Percentiles rank a stretch among this genome's conserved stretches.
Evolutionary conservation across 768 basidiomycete genomes (phyloP).

Genomic region (Hygrophorus russula): DNA sequence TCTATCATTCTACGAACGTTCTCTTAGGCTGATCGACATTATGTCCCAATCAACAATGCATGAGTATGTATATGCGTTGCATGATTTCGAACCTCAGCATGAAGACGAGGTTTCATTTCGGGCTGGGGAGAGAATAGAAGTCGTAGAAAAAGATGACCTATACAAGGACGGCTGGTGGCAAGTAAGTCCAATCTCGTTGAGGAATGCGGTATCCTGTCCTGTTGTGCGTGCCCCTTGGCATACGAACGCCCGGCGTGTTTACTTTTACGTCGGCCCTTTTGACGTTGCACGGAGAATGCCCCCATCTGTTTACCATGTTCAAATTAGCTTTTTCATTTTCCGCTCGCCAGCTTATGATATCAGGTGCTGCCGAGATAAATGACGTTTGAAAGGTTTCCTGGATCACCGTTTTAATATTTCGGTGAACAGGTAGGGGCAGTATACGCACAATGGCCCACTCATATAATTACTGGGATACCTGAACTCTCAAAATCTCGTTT

Average conservation of each 20-base stretch:
- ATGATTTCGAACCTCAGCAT: conserved; percentile 85
- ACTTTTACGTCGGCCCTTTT: too few species aligned
- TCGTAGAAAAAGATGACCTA: conserved; percentile 86
- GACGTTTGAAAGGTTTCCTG: too few species aligned
- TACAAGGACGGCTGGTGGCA: conserved; percentile 97
- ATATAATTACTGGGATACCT: not conserved
- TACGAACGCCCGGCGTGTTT: too few species aligned
- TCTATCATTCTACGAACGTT: not conserved
- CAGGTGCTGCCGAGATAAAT: too few species aligned
- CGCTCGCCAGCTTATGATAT: not conserved
- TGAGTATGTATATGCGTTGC: conserved; percentile 80
- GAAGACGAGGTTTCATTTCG: conserved; percentile 86
- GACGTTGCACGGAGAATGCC: too few species aligned
- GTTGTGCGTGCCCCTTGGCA: not conserved
- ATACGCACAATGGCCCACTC: too few species aligned
- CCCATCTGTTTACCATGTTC: too few species aligned
- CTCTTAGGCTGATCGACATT: not conserved
- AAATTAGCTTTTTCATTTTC: not conserved
- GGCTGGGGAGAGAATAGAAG: conserved; percentile 79
- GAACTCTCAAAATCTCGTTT: not conserved
- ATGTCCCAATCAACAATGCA: conserved; percentile 33
- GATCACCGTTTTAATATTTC: not conserved
- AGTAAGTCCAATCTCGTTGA: conserved; percentile 18
- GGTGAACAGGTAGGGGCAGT: too few species aligned
- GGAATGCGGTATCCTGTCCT: not conserved